Evolutionary conservation across 345 rosid species (phyloP), one percentile per base, ranked within the genome.

Genomic region (Lepidium aucheri): DNA sequence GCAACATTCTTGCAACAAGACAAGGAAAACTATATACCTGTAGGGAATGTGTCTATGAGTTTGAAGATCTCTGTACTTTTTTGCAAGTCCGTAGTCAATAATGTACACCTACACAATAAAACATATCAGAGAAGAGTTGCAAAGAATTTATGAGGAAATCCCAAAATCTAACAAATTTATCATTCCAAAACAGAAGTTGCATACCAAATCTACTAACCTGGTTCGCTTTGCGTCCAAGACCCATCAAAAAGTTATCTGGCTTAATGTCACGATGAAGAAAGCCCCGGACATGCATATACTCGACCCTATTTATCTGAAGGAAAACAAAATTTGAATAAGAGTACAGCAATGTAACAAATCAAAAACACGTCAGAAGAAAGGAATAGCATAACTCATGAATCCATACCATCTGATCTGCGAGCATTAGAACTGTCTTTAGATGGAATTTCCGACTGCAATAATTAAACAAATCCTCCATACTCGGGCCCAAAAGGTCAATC

Each of bases 201-300:
- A 59, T 60, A 74, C 63, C 65, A 72, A 6, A 65, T 50, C 53
- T 33, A 65, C 72, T 68, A 61, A 88, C 99, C 99, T 94, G 99
- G 84, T 94, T 94, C 36, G 97, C 97, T 83, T 85, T 88, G 77
- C 96, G 90, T 49, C 95, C 95, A 69, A 94, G 82, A 67, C 99
- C 99, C 99, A 94, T 94, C 64, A 94, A 83, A 68, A 94, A 94
- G 81, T 90, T 94, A 74, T 88, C 99, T 56, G 99, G 99, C 79
- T 94, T 94, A 55, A 94, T 86, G 79, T 90, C 97, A 73, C 99
- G 97, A 56, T 94, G 99, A 70, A 94, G 89, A 78, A 94, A 90
- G 50, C 96, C 95, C 53, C 89, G 91, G 22, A 90, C 82, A 73
- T 94, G 99, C 95, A 95, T 91, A 69, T 80, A 95, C 81, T 91